phyloP scores from a whole-genome alignment of 306 rosid species.

The Dryas drummondii region DNA sequence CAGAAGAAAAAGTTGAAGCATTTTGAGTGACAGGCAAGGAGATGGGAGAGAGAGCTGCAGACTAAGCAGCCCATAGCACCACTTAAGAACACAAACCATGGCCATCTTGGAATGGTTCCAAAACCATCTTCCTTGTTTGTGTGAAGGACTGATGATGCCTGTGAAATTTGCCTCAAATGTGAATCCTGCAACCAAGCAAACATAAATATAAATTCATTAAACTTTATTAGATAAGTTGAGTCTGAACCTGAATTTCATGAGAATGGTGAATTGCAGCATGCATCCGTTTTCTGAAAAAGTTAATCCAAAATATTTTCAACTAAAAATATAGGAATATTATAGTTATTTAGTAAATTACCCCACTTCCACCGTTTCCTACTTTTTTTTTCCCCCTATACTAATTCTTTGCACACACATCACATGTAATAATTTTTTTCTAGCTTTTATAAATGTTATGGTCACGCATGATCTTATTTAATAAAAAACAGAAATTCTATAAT shows the following conservation, averaged over 20 bases:
- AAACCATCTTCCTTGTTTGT: constrained; percentile 26
- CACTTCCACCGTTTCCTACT: no score
- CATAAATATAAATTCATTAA: neutral
- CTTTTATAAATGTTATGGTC: no score
- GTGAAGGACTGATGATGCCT: constrained; percentile 25
- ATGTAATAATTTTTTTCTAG: no score
- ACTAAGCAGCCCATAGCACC: constrained; percentile 88
- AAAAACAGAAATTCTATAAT: no score
- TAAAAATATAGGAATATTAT: no score
- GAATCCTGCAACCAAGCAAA: constrained; percentile 40
- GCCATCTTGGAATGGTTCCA: constrained; percentile 63
- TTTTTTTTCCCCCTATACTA: no score
- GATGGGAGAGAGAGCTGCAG: constrained; percentile 82
- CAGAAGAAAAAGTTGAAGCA: constrained; percentile 72
- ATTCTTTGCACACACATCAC: no score
- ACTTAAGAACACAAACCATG: constrained; percentile 77
- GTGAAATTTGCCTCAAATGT: constrained; percentile 34
- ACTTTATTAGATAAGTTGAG: neutral
- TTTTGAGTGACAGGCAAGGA: constrained; percentile 80
- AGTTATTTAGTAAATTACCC: no score
- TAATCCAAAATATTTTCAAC: no score
- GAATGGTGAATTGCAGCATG: neutral
- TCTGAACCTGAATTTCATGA: neutral
- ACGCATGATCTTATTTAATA: no score
- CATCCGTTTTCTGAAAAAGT: no score